Evolutionary conservation across 352 stramenopile genomes (phyloP).

Genomic region (Elongisporangium undulatum): DNA sequence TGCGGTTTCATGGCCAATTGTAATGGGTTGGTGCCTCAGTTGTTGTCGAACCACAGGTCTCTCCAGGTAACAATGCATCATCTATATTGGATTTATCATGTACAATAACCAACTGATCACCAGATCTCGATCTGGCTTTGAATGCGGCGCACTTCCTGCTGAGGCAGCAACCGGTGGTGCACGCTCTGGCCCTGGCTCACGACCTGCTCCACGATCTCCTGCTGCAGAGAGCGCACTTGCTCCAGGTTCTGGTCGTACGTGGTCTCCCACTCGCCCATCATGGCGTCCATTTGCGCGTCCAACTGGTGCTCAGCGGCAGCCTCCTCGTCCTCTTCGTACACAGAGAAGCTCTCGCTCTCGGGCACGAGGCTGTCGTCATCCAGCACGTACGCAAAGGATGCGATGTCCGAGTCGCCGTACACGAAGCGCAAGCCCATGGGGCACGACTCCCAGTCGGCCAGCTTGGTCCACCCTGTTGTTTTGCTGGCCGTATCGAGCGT

Average conservation of each 20-base stretch:
- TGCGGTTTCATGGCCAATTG: too few species aligned
- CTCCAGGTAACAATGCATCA: too few species aligned
- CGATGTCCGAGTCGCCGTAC: conserved; percentile 17
- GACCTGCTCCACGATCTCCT: conserved; percentile 41
- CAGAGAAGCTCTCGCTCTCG: conserved; percentile 26
- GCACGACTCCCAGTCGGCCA: conserved; percentile 34
- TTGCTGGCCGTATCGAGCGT: conserved; percentile 8
- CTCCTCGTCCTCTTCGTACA: conserved; percentile 16
- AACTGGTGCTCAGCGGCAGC: conserved; percentile 18
- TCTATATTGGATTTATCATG: neutral
- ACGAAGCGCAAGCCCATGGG: conserved; percentile 40
- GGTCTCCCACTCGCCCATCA: conserved; percentile 47
- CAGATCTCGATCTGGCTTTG: conserved; percentile 79
- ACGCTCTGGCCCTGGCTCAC: conserved; percentile 32
- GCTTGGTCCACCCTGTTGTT: conserved; percentile 20
- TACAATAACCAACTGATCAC: conserved; percentile 14
- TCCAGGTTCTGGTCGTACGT: conserved; percentile 35
- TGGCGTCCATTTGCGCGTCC: conserved; percentile 34
- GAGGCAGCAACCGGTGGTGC: conserved; percentile 46
- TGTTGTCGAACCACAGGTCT: too few species aligned
- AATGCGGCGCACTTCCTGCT: conserved; percentile 70
- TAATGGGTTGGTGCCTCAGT: too few species aligned
- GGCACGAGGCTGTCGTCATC: conserved; percentile 40
- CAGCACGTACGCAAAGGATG: conserved; percentile 28
- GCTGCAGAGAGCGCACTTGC: conserved; percentile 31